phyloP scores from a whole-genome alignment of 2,329 filamentous ascomycete species.

The Pseudocercospora macadamiae region DNA sequence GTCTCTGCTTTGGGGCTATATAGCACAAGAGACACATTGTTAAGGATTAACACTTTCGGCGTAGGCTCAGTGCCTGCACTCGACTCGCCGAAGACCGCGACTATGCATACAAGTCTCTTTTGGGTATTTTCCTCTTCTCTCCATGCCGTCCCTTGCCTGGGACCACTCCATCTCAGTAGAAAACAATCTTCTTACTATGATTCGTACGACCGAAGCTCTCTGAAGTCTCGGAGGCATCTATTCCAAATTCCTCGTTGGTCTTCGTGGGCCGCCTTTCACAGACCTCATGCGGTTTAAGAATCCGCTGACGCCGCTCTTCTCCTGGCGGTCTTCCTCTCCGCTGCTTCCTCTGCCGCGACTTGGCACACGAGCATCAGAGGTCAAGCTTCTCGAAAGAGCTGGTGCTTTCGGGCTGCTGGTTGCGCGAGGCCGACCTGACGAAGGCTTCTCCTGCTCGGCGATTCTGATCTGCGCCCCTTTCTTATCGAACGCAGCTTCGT shows the following conservation, averaged over 20 bases:
- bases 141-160: not conserved
- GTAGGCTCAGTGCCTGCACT: conserved; percentile 1
- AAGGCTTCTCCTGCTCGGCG: conserved; percentile 48
- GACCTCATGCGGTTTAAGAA: conserved; percentile 81
- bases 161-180: not conserved
- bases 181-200: not conserved
- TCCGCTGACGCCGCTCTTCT: conserved; percentile 47
- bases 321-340: conserved; percentile 47
- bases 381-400: conserved; percentile 22
- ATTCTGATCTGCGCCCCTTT: conserved; percentile 63
- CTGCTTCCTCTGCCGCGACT: conserved; percentile 38
- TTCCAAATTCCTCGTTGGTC: conserved; percentile 33
- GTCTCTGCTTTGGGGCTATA: not conserved
- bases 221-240: conserved; percentile 30
- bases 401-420: conserved; percentile 63
- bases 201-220: too few relatives aligned
- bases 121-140: not conserved
- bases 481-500: conserved; percentile 66
- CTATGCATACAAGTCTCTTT: not conserved
- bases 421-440: conserved; percentile 36
- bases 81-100: not conserved
- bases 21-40: not conserved
- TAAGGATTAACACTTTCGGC: conserved; percentile 3
- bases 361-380: conserved; percentile 23
- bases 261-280: conserved; percentile 70